A percentile compares a stretch with the other conserved stretches of the same genome.
Evolutionary conservation across 441 rosid species (phyloP).

Genomic region (Jatropha multifida): DNA sequence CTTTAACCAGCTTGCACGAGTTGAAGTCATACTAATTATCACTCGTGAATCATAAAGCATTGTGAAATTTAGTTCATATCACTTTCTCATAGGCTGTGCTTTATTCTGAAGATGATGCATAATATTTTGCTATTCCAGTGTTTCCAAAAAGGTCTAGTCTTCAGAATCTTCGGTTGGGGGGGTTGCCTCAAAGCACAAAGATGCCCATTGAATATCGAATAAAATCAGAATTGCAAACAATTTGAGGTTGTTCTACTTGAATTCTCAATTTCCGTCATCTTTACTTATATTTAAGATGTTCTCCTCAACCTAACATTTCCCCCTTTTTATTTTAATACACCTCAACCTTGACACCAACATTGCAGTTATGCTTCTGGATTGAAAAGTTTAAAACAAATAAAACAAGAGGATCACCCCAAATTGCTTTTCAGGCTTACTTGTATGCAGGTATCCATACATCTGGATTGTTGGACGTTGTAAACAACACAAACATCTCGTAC

Average conservation of each 20-base stretch:
- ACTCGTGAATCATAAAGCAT: background rate
- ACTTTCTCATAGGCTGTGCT: background rate
- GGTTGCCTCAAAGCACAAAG: background rate
- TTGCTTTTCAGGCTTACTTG: conserved; percentile 54
- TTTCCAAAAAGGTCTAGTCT: background rate
- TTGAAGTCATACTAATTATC: background rate
- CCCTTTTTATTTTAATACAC: background rate
- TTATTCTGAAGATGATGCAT: background rate
- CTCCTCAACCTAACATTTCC: background rate
- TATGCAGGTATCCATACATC: conserved; percentile 99
- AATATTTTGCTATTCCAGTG: background rate
- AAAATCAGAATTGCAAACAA: background rate
- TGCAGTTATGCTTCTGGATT: background rate
- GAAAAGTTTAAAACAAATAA: background rate
- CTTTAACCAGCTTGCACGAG: background rate
- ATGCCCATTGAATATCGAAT: background rate
- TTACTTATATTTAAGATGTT: background rate
- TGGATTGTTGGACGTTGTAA: conserved; percentile 98
- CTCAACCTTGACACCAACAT: background rate
- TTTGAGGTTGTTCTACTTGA: no score
- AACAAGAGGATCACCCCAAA: conserved; percentile 1
- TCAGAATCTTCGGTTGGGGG: background rate
- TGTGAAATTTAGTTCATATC: background rate
- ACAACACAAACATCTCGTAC: conserved; percentile 86
- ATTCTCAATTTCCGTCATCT: no score